Evolutionary conservation across 768 basidiomycete genomes (phyloP).

Genomic region (Suillus tomentosus): DNA sequence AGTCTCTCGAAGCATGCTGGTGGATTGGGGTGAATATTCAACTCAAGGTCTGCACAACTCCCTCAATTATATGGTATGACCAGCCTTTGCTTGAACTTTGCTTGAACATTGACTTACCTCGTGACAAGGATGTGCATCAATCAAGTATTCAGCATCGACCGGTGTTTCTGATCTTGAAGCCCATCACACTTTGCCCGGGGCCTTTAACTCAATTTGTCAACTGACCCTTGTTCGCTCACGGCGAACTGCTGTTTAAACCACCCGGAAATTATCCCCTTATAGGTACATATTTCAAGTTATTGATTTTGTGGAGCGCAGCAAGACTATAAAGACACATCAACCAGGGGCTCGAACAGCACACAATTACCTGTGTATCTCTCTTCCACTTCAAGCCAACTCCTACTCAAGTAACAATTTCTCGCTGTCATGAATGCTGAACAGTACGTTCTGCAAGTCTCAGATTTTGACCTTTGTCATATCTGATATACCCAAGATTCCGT

Average conservation of each 20-base stretch:
- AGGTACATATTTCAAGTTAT: background rate
- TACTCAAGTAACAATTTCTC: background rate
- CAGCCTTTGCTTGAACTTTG: background rate
- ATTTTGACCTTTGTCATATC: background rate
- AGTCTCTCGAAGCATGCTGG: background rate
- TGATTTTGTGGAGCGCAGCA: background rate
- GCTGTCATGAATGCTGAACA: slow-evolving; percentile 50
- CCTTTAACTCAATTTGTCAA: background rate
- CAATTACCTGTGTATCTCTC: background rate
- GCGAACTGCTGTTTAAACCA: background rate
- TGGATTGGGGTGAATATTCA: background rate
- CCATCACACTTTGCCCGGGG: background rate
- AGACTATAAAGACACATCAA: background rate
- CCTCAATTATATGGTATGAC: background rate
- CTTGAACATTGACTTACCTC: background rate
- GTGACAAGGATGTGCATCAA: background rate
- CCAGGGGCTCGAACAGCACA: background rate
- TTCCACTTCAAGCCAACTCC: background rate
- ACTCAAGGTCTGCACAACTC: background rate
- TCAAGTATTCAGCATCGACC: background rate
- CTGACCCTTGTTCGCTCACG: background rate
- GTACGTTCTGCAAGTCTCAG: slow-evolving; percentile 25
- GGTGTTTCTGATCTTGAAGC: background rate
- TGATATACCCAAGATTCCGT: slow-evolving; percentile 58
- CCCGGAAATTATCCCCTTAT: too few relatives aligned